phyloP scores from a whole-genome alignment of 495 filamentous ascomycete species.

The Hypoxylon subgilvum region DNA sequence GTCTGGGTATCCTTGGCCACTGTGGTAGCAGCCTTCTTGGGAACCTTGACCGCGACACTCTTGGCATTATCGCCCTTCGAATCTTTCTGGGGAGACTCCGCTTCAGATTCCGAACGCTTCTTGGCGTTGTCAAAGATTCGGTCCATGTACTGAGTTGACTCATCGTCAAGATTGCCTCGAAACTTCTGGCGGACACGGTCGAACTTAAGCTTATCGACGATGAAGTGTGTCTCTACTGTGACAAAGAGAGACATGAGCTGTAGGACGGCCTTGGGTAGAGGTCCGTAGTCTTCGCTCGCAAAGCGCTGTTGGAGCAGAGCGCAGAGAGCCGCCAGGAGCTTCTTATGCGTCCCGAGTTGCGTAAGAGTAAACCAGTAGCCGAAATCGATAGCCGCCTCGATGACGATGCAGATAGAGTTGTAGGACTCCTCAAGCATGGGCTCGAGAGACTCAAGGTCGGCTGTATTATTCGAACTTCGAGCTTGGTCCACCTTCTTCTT shows the following conservation, averaged over 20 bases:
- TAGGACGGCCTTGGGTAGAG: slow-evolving; percentile 67
- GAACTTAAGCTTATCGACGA: slow-evolving; percentile 69
- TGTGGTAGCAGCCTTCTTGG: slow-evolving; percentile 20
- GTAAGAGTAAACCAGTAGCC: slow-evolving; percentile 14
- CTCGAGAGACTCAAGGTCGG: slow-evolving; percentile 37
- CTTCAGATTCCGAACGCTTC: slow-evolving; percentile 55
- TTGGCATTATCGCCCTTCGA: slow-evolving; percentile 5
- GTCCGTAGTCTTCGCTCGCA: slow-evolving; percentile 68
- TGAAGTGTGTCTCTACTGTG: slow-evolving; percentile 21
- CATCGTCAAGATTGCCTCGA: slow-evolving; percentile 68
- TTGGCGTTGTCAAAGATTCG: slow-evolving; percentile 56
- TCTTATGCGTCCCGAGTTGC: slow-evolving; percentile 43
- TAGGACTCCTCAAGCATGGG: slow-evolving; percentile 16
- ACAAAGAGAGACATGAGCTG: slow-evolving; percentile 69
- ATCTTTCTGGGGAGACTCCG: slow-evolving; percentile 40
- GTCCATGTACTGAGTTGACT: slow-evolving; percentile 56
- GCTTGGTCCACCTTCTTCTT: slow-evolving; percentile 61
- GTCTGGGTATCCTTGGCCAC: neutral
- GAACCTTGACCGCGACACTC: slow-evolving; percentile 4
- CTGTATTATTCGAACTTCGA: slow-evolving; percentile 51
- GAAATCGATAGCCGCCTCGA: slow-evolving; percentile 48
- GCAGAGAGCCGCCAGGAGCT: slow-evolving; percentile 58
- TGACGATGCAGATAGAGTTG: slow-evolving; percentile 30
- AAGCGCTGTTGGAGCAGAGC: slow-evolving; percentile 71
- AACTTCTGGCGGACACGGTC: slow-evolving; percentile 66